Evolutionary conservation across 106 monocot species (phyloP), one percentile per base, ranked within the genome.

Genomic region (Narthecium ossifragum): DNA sequence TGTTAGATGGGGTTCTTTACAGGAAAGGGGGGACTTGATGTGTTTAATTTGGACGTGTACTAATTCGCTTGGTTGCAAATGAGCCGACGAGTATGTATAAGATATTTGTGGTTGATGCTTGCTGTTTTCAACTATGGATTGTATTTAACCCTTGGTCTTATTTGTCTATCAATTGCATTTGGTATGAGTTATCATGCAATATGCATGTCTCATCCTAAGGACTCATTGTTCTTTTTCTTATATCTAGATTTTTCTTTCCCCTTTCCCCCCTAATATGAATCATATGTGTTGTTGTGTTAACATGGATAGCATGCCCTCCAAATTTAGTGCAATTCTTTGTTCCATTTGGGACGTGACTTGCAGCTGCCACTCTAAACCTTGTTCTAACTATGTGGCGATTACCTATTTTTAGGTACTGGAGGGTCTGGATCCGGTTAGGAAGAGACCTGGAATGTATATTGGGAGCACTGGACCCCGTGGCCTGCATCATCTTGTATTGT

Each of bases 361-460:
- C n/a, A n/a, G n/a, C n/a, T n/a, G n/a, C n/a, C n/a, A n/a, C n/a
- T 23, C 9, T 28, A 7, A 5, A 20, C 4, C 7, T 39, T 15
- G 12, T 26, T 31, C 24, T n/a, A 2, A 14, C 20, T 2, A 8
- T 15, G 40, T 28, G 25, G 8, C 23, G 8, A 26, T 50, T 4
- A 36, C 34, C 31, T 64, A 29, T 48, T 1, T 60, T 63, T 60
- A 98, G 96, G 96, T 98, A 22, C 59, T 98, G 50, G 90, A 98
- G 79, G 96, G 90, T 33, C 68, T 98, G 38, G 96, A 98, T 71
- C 81, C 90, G 40, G 96, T 98, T n/a, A 78, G 96, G 53, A 98
- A 90, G 67, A 98, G 96, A 58, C 96, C 90, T 57, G 96, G 90
- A 43, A 98, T 98, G 96, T 98, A 98, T 50, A 98, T 98, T 61